Conservation (phyloP, 1,284 basidiomycete species). For the Leccinum holopus region DNA sequence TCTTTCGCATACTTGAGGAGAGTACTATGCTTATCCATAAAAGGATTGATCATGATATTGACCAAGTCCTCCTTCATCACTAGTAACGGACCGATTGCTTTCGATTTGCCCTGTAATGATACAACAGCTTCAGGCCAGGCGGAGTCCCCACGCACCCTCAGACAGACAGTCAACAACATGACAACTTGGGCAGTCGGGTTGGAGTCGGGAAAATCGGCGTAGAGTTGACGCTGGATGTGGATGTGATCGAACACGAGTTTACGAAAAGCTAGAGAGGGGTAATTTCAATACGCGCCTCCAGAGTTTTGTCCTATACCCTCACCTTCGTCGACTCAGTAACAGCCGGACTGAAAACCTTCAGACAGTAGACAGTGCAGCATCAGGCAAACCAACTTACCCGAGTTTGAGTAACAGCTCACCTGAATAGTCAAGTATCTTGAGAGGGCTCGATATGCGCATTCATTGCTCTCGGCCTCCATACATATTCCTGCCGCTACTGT, state of each 20-base stretch:
- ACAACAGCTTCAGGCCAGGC: slow-evolving; percentile 34
- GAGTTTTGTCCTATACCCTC: slow-evolving; percentile 9
- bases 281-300: slow-evolving; percentile 6
- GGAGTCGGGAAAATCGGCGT: slow-evolving; percentile 59
- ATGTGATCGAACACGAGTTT: slow-evolving; percentile 62
- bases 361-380: slow-evolving; percentile 5
- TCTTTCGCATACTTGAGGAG: slow-evolving; percentile 55
- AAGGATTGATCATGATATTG: slow-evolving; percentile 64
- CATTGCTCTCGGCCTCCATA: slow-evolving; percentile 71
- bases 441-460: slow-evolving; percentile 62
- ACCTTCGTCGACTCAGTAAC: slow-evolving; percentile 65
- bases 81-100: slow-evolving; percentile 52
- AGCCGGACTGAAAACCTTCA: slow-evolving; percentile 42
- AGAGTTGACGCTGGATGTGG: slow-evolving; percentile 50
- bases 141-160: slow-evolving; percentile 38
- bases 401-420: slow-evolving; percentile 62
- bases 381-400: slow-evolving; percentile 40
- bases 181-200: slow-evolving; percentile 63
- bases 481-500: slow-evolving; percentile 77
- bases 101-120: slow-evolving; percentile 41
- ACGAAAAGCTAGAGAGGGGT: slow-evolving; percentile 54
- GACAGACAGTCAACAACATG: slow-evolving; percentile 59
- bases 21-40: slow-evolving; percentile 53
- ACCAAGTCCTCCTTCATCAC: slow-evolving; percentile 57
- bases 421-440: slow-evolving; percentile 57